Base-by-base conservation (phyloP, 2,329 filamentous ascomycete genomes). In the Diaporthe aspalathi region DNA sequence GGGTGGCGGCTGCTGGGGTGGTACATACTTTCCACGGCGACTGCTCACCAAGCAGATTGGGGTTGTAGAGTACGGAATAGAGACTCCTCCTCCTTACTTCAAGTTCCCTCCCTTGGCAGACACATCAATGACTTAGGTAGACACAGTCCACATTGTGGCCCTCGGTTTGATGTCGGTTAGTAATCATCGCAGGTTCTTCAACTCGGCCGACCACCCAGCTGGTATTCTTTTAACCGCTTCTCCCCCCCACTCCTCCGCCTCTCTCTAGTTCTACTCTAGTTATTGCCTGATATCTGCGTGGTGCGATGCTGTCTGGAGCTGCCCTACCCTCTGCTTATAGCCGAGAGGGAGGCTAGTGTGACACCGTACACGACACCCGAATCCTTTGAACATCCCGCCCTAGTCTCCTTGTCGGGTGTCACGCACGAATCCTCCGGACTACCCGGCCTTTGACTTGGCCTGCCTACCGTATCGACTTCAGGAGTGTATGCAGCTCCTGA, bases 1-100 rank as follows among this genome's bases (percentile, higher is more conserved):
- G 56, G 56, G 43, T 65, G 60, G 60, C 60, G 60, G 60, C 60
- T 65, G 60, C 27, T 65, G 60, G 43, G 60, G 60, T 65, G 6
- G 45, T 24, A 65, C 60, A 50, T 38, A 38, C 32, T 35, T 35
- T 9, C 32, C 9, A 9, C 32, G 32, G 5, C 32, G 32, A 5
- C 32, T 35, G 32, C 32, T 9, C 32, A 35, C n/a, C n/a, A n/a
- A n/a, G n/a, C n/a, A n/a, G n/a, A n/a, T n/a, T n/a, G n/a, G n/a
- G n/a, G n/a, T 38, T 56, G 20, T 27, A 38, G 35, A 24, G n/a
- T 32, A 32, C 32, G 8, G 32, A 32, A 5, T 32, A n/a, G n/a
- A n/a, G 5, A 32, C 8, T 32, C 5, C 32, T 32, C 8, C 32
- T 8, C 32, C 32, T 32, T 32, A 32, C n/a, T n/a, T n/a, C n/a